These are phyloP conservation scores for Umbelopsis isabellina DNA, from an alignment of 192 early-diverging fungal species.

Conservation along the genomic window DNA sequence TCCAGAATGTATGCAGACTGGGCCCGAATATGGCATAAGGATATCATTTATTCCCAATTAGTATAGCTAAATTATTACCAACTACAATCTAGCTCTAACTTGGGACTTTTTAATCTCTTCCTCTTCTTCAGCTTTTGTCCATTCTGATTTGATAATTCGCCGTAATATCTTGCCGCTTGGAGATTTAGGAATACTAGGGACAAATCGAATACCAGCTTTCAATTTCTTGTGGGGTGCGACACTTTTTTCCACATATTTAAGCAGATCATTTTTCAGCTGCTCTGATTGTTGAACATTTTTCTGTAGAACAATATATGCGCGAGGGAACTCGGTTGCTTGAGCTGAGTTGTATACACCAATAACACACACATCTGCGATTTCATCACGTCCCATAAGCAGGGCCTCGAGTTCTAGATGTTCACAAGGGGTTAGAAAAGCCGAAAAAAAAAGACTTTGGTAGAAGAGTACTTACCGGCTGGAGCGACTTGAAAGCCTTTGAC, in stretches of 20 bases:
- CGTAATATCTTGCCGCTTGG: conserved; percentile 85
- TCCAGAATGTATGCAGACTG: too few species aligned
- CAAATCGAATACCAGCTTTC: conserved; percentile 76
- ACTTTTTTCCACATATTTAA: conserved; percentile 57
- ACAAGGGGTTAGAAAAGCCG: too few species aligned
- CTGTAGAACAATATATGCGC: conserved; percentile 77
- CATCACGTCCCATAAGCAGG: conserved; percentile 55
- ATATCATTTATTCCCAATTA: too few species aligned
- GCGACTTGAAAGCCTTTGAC: conserved; percentile 78
- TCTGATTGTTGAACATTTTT: conserved; percentile 42
- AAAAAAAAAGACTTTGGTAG: neutral
- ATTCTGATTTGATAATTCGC: conserved; percentile 47
- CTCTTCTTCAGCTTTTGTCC: conserved; percentile 25
- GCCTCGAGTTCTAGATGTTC: conserved; percentile 59
- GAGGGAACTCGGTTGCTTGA: conserved; percentile 73
- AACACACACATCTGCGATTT: conserved; percentile 51
- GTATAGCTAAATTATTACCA: neutral
- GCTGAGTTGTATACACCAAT: conserved; percentile 46
- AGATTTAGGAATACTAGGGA: conserved; percentile 77
- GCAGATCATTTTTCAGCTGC: conserved; percentile 44
- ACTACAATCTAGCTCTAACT: conserved; percentile 16
- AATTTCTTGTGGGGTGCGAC: conserved; percentile 80
- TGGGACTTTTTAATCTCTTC: neutral
- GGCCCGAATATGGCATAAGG: neutral
- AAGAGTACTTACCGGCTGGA: conserved; percentile 53